Evolutionary conservation across 495 filamentous ascomycete genomes (phyloP).

Genomic region (Daldinia loculata): DNA sequence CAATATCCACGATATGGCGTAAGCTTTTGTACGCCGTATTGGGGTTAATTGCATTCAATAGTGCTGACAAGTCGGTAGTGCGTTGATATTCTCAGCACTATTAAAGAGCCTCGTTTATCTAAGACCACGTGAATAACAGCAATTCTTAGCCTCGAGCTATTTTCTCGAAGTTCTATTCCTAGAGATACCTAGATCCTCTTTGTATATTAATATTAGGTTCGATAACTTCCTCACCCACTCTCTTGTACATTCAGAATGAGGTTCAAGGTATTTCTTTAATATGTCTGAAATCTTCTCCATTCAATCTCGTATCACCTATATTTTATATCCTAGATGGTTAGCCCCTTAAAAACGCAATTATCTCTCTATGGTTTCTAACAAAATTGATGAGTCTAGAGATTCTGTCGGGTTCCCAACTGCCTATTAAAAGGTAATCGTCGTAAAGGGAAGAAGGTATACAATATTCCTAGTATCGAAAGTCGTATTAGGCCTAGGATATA

Average conservation of each 20-base stretch:
- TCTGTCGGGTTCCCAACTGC: no score
- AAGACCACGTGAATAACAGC: not conserved
- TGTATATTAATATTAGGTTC: not conserved
- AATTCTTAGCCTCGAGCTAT: not conserved
- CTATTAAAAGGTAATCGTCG: no score
- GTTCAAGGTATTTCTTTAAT: no score
- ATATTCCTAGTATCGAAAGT: not conserved
- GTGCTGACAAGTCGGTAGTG: slow-evolving; percentile 8
- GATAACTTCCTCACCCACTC: not conserved
- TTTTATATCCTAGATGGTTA: no score
- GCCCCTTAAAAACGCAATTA: no score
- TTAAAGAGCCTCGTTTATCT: slow-evolving; percentile 1
- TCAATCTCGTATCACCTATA: no score
- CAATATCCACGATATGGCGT: not conserved
- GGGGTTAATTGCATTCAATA: slow-evolving; percentile 2
- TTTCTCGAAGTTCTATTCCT: not conserved
- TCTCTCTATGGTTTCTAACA: no score
- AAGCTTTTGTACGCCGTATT: slow-evolving; percentile 1
- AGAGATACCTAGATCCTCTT: not conserved
- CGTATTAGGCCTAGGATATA: no score
- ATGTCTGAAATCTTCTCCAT: no score
- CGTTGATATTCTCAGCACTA: not conserved
- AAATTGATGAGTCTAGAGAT: no score
- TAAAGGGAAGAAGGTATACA: no score
- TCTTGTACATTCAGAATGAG: no score